Base-by-base conservation (phyloP, 352 stramenopile species). In the Phytophthora chlamydospora region DNA sequence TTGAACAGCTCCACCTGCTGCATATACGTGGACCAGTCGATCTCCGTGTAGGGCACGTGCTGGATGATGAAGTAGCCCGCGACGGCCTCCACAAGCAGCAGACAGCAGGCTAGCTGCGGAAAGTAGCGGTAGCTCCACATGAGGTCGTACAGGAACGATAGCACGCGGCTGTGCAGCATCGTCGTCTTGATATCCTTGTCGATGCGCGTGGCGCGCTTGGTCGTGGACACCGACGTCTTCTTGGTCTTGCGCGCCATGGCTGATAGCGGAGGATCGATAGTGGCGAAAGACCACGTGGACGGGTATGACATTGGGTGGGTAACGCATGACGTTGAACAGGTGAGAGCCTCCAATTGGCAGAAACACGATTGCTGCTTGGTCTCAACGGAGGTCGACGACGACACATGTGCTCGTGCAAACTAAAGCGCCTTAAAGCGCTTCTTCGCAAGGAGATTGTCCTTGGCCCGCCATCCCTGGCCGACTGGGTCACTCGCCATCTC, bases 11-110 rank as follows among this genome's bases (percentile, higher is more conserved):
- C 82, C 24, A 99, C 97, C 75, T 99, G 93, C 83, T 99, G 82
- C 97, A 99, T 99, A 82, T 99, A 99, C 13, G 98, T 97, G 61
- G 91, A 85, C 96, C 97, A 99, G 77, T 99, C 98, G 66, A 99
- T 99, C 80, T 99, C 97, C 36, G 98, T 99, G 80, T 99, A 95
- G 0, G 84, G 75, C 39, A 95, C 73, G 57, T 82, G 65, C 57
- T 95, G 84, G 70, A 95, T 95, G 60, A 95, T 91, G 43, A 92
- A 7, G 59, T 91, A 83, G 55, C 84, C 84, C 6, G 87, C 47
- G 39, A 78, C 65, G 6, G 78, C 80, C 42, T 95, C 86, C 0
- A 55, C 51, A 9, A 91, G 56, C 52, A 95, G 54, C 43, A 95
- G 66, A 13, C 62, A 47, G 12, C 74, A 65, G 24, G 84, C 86